phyloP scores from a whole-genome alignment of 768 basidiomycete genomes.

The Suillus occidentalis region DNA sequence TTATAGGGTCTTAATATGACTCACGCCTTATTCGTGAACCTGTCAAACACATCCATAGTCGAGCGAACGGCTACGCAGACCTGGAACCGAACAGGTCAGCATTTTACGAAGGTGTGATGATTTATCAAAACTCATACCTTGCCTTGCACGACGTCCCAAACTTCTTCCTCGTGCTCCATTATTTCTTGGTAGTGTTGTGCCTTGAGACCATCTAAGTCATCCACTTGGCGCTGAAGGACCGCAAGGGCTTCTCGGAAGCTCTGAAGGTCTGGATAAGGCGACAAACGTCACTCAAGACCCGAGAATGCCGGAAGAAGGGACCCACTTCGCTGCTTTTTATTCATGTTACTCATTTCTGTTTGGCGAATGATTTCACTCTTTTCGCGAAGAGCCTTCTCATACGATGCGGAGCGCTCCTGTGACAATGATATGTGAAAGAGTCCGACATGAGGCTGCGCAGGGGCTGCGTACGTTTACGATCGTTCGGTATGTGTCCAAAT shows the following conservation, averaged over 20 bases:
- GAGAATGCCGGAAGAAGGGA: constrained; percentile 15
- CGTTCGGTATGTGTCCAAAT: constrained; percentile 75
- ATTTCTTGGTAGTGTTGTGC: constrained; percentile 85
- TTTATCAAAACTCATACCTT: constrained; percentile 50
- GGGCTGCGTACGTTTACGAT: constrained; percentile 59
- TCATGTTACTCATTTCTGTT: constrained; percentile 84
- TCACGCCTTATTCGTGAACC: constrained; percentile 83
- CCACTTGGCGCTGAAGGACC: constrained; percentile 84
- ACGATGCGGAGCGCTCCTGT: constrained; percentile 81
- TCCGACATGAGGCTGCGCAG: constrained; percentile 5
- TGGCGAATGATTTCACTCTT: constrained; percentile 83
- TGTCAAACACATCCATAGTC: constrained; percentile 90
- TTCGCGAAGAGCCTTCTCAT: constrained; percentile 79
- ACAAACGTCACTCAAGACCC: constrained; percentile 8
- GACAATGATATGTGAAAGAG: constrained; percentile 10
- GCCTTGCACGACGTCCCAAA: constrained; percentile 89
- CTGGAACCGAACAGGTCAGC: constrained; percentile 36
- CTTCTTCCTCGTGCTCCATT: constrained; percentile 89
- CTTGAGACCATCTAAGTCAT: constrained; percentile 87
- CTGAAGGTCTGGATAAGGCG: constrained; percentile 67
- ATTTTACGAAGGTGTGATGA: constrained; percentile 7
- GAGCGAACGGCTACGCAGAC: constrained; percentile 83
- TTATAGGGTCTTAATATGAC: constrained; percentile 26
- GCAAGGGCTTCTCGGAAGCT: constrained; percentile 82
- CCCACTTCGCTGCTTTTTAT: constrained; percentile 82